phyloP scores from a whole-genome alignment of 176 grass and related monocot species.

The Typha latifolia region DNA sequence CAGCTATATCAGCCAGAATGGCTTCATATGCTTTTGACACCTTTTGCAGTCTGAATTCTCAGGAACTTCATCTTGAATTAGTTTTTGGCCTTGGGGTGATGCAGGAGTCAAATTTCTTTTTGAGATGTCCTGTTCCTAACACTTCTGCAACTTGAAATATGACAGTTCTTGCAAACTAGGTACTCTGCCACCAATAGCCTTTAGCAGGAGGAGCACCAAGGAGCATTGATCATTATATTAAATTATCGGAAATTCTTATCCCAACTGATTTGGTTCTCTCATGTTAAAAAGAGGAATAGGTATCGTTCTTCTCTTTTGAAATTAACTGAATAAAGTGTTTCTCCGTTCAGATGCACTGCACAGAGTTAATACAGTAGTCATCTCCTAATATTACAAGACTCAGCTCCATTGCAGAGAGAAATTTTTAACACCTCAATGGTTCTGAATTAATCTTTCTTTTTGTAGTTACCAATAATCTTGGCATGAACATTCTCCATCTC shows the following conservation, averaged over 20 bases:
- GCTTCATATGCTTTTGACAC: not conserved
- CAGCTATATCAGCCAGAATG: not conserved
- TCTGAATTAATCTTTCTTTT: not conserved
- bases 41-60: too few species aligned
- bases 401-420: too few species aligned
- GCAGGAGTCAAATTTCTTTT: too few species aligned
- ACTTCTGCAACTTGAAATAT: not conserved
- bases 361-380: not conserved
- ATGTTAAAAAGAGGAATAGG: not conserved
- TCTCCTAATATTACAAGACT: not conserved
- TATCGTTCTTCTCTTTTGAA: not conserved
- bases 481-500: slow-evolving; percentile 71
- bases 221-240: too few species aligned
- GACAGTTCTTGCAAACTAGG: not conserved
- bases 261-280: not conserved
- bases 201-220: too few species aligned
- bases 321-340: not conserved
- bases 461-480: slow-evolving; percentile 50
- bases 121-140: not conserved
- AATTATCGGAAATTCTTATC: not conserved
- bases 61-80: too few species aligned
- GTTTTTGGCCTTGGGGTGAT: too few species aligned
- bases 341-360: not conserved
- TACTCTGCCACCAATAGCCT: not conserved
- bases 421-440: not conserved